Base-by-base conservation (phyloP, 1,284 basidiomycete species). In the Sporisorium graminicola region DNA sequence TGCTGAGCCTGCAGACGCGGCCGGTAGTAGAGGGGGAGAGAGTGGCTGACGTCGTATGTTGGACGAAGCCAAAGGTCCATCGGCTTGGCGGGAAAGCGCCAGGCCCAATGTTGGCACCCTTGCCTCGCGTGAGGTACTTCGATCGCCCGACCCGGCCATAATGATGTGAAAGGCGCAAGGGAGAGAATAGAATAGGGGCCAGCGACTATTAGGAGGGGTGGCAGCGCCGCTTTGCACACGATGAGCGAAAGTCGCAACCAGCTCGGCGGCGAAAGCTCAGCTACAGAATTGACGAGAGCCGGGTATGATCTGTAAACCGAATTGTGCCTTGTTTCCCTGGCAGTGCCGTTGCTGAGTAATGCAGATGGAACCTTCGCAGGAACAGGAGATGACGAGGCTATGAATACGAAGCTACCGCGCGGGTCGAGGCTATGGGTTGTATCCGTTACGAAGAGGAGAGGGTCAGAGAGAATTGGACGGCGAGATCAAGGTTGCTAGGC, bases 81-180 rank as follows among this genome's bases (percentile, higher is more conserved):
- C 58, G 10, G 60, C 49, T 8, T 52, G 47, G 22, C 59, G 57
- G 9, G 64, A 56, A 13, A 58, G 22, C 5, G 64, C 63, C 6
- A 65, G 55, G 35, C 61, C 58, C 59, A 65, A 37, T 3, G 63
- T 37, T 5, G 72, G 63, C 7, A 65, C 35, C 35, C 53, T 66
- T 24, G 50, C 16, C 13, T 66, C 50, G 31, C 56, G 40, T 10
- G 51, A 29, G n/a, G 26, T 18, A 18, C n/a, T 20, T 10, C 52
- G 55, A 9, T 44, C n/a, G 10, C 56, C 59, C 12, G 69, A 59
- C 12, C 59, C 59, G 16, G 55, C 31, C 70, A 73, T 73, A 47
- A 7, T 20, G 56, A 20, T 24, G 55, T 43, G 40, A 10, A 43
- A 8, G n/a, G 3, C 6, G 16, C n/a, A 10, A 20, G 40, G 20